phyloP scores from a whole-genome alignment of 2,329 filamentous ascomycete species.

The Aspergillus udagawae region DNA sequence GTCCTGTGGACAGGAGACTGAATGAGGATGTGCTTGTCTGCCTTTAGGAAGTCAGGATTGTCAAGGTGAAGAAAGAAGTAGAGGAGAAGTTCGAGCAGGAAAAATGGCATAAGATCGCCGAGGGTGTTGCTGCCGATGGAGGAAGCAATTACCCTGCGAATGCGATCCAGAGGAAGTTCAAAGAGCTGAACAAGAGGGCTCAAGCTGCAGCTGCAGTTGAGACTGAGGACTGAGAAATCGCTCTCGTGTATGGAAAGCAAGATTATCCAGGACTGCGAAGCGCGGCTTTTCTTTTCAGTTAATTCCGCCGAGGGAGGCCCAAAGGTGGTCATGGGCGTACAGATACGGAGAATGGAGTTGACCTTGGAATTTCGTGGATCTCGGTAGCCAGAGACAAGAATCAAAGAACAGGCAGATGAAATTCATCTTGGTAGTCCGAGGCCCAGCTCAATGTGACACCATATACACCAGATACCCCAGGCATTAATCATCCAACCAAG shows the following conservation, averaged over 20 bases:
- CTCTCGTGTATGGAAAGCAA: background rate
- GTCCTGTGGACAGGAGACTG: background rate
- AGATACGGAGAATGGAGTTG: background rate
- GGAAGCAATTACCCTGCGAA: constrained; percentile 31
- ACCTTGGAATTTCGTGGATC: background rate
- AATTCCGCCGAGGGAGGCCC: background rate
- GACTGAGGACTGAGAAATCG: background rate
- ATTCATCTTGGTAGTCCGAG: background rate
- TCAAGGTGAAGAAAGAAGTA: constrained; percentile 36
- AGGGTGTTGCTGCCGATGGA: constrained; percentile 25
- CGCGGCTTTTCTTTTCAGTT: background rate
- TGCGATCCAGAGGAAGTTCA: constrained; percentile 38
- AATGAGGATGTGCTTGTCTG: background rate
- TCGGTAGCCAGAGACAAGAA: background rate
- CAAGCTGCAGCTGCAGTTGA: background rate
- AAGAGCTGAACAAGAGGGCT: constrained; percentile 32
- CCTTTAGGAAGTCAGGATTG: constrained; percentile 24
- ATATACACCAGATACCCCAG: background rate
- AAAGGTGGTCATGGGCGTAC: background rate
- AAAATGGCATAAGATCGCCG: constrained; percentile 38
- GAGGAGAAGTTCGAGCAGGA: constrained; percentile 37
- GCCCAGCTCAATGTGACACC: background rate
- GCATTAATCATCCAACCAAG: background rate
- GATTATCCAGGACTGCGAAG: background rate
- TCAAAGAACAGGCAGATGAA: background rate